Conservation (phyloP, 2,329 filamentous ascomycete genomes). For the Verticillium alfalfae region DNA sequence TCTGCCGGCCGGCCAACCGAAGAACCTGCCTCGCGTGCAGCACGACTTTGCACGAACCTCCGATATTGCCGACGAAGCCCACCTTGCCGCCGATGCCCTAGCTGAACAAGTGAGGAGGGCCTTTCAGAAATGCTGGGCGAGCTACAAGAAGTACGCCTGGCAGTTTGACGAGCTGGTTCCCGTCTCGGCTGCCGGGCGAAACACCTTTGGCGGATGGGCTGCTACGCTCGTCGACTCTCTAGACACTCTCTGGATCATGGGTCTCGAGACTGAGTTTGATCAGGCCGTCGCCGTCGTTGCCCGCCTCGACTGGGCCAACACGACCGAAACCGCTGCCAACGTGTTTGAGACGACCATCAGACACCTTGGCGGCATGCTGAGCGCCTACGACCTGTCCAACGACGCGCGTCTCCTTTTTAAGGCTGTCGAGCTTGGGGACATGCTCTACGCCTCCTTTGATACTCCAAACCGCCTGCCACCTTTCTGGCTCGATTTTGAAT, state of each 20-base stretch:
- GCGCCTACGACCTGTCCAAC: constrained; percentile 62
- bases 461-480: constrained; percentile 62
- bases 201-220: constrained; percentile 42
- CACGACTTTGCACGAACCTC: constrained; percentile 2
- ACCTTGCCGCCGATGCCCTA: background rate
- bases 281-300: constrained; percentile 37
- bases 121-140: constrained; percentile 30
- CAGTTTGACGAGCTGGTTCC: constrained; percentile 38
- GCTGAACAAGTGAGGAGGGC: constrained; percentile 8
- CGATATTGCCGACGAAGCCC: background rate
- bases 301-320: constrained; percentile 39
- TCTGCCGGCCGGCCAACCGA: constrained; percentile 3
- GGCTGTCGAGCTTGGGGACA: constrained; percentile 56
- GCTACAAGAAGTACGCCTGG: constrained; percentile 39
- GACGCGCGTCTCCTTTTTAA: constrained; percentile 51
- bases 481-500: constrained; percentile 7
- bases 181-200: constrained; percentile 26
- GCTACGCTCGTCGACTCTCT: constrained; percentile 39
- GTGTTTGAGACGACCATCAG: constrained; percentile 68
- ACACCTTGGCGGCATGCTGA: constrained; percentile 63
- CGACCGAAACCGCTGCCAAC: background rate
- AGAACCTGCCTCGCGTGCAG: constrained; percentile 6
- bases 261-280: constrained; percentile 40
- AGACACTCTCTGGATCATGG: constrained; percentile 52
- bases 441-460: constrained; percentile 63